Evolutionary conservation across 2,329 filamentous ascomycete species (phyloP).

Genomic region (Dryadomyces quercus-mongolicae): DNA sequence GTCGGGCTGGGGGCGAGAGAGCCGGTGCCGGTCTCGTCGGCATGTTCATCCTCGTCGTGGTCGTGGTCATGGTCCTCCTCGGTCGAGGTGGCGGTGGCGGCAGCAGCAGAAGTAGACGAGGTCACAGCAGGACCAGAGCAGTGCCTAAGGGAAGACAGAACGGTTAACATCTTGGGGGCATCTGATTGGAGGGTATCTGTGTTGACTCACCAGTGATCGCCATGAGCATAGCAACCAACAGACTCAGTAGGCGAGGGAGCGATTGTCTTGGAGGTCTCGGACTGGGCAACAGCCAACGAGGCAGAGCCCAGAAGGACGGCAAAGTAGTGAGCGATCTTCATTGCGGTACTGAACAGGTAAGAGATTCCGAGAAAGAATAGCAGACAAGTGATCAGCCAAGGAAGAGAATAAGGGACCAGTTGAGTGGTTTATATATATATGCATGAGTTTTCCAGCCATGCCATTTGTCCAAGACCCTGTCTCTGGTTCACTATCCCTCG

Average conservation of each 20-base stretch:
- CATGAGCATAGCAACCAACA: conserved; percentile 23
- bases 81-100: not conserved
- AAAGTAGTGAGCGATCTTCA: not conserved
- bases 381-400: too few relatives aligned
- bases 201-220: conserved; percentile 25
- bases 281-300: not conserved
- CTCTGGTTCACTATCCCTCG: too few relatives aligned
- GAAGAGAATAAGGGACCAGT: too few relatives aligned
- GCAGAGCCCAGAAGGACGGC: not conserved
- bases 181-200: too few relatives aligned
- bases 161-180: too few relatives aligned
- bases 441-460: too few relatives aligned
- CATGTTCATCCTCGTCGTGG: too few relatives aligned
- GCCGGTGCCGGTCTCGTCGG: conserved; percentile 9
- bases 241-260: not conserved
- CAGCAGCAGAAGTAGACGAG: not conserved
- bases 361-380: not conserved
- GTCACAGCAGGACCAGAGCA: conserved; percentile 2
- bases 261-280: not conserved
- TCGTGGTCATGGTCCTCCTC: not conserved
- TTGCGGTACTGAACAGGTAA: not conserved
- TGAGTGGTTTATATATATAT: too few relatives aligned
- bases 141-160: conserved; percentile 7
- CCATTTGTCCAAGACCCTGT: too few relatives aligned
- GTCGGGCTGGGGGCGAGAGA: conserved; percentile 21